Base-by-base conservation (phyloP, 2,329 filamentous ascomycete species). In the Aspergillus vadensis region DNA sequence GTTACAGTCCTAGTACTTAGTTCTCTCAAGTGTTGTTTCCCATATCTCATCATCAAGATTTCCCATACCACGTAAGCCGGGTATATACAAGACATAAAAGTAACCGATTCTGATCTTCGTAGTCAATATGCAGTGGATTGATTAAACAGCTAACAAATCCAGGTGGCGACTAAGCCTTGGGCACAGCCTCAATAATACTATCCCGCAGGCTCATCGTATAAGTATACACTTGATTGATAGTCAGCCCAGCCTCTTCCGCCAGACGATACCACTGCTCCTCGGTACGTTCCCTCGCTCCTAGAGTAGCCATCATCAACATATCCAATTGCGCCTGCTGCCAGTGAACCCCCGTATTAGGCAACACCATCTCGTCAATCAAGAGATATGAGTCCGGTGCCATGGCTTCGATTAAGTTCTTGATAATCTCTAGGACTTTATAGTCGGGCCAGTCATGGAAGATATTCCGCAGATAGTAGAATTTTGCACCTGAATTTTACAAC, bases 301-400 rank as follows among this genome's bases (percentile, higher is more conserved):
- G 8, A 14, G 30, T 25, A 1, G 36, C 48, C 55, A 60, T 58
- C 60, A 63, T 63, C 19, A 39, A 32, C 14, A 63, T 10, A 44
- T 63, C 60, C 30, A 57, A 12, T 3, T 43, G 32, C 8, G 57
- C 38, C 10, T 51, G 38, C 41, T 51, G 54, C 57, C 54, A 58
- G 2, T 56, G 19, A 2, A 56, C 55, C 2, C 41, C 44, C 2
- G 17, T 21, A 6, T 52, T 32, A 1, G 62, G 60, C 2, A 62
- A 17, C 1, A 64, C 51, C 4, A 58, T 47, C 7, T 64, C 62
- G 38, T 64, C 60, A 10, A 64, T 49, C 15, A 62, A 21, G 3
- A 64, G 51, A 12, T 15, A 9, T 2, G 57, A 60, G 15, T 59
- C 58, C 0, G 57, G 21, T 1, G 44, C 27, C 69, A 70, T 65